Conservation (phyloP, 2,329 filamentous ascomycete genomes). For the Podosphaera aphanis region DNA sequence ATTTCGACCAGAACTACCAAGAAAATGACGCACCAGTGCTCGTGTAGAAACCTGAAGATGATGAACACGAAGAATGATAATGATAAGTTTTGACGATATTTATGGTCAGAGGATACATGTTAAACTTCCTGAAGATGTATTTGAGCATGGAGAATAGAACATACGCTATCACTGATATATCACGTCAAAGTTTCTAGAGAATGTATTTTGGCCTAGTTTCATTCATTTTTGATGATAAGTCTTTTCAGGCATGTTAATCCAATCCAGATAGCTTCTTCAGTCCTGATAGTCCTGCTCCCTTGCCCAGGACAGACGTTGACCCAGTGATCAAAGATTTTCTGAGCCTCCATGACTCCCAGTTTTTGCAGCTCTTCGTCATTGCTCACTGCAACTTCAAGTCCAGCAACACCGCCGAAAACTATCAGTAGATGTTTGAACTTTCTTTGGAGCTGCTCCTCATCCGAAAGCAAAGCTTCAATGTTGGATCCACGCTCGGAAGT, state of each 20-base stretch:
- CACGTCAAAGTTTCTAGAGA: too few relatives aligned
- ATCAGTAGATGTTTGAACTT: slow-evolving; percentile 50
- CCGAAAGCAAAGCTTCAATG: slow-evolving; percentile 14
- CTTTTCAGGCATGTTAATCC: slow-evolving; percentile 44
- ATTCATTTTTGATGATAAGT: slow-evolving; percentile 19
- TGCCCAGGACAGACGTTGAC: slow-evolving; percentile 60
- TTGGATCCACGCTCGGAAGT: slow-evolving; percentile 50
- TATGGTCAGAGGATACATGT: too few relatives aligned
- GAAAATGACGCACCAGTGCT: too few relatives aligned
- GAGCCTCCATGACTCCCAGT: slow-evolving; percentile 34
- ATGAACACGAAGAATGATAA: too few relatives aligned
- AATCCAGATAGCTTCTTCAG: slow-evolving; percentile 64
- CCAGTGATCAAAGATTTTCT: slow-evolving; percentile 64
- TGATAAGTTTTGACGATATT: too few relatives aligned
- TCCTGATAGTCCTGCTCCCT: slow-evolving; percentile 60
- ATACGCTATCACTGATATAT: too few relatives aligned
- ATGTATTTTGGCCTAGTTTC: neutral
- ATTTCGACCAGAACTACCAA: too few relatives aligned
- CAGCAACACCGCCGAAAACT: slow-evolving; percentile 60
- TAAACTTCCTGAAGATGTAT: too few relatives aligned
- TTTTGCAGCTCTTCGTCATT: slow-evolving; percentile 32
- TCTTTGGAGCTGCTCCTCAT: slow-evolving; percentile 10
- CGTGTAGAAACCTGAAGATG: too few relatives aligned
- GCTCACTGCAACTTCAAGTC: slow-evolving; percentile 51
- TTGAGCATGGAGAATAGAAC: too few relatives aligned